A percentile compares a stretch with the other conserved stretches of the same genome.
Conservation (phyloP, 352 stramenopile species). For the Blastocystis hominis region DNA sequence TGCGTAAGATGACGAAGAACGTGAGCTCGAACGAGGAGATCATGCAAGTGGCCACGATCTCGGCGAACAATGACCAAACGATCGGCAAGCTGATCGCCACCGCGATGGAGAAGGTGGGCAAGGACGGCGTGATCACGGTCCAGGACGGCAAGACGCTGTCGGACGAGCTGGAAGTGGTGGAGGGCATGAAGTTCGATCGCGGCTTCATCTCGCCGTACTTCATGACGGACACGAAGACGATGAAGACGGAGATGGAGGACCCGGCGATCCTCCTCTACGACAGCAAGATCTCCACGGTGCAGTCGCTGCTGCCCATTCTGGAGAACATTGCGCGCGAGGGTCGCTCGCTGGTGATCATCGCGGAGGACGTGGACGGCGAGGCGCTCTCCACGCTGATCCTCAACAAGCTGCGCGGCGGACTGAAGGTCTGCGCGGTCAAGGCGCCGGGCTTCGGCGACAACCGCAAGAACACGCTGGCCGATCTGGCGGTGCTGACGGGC, state of each 20-base stretch:
- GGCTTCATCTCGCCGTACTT: conserved; percentile 99
- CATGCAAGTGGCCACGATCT: conserved; percentile 96
- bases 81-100: conserved; percentile 93
- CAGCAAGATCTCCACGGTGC: conserved; percentile 94
- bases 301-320: conserved; percentile 89
- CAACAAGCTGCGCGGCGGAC: conserved; percentile 96
- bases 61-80: conserved; percentile 91
- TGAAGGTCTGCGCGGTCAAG: conserved; percentile 99
- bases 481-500: conserved; percentile 95
- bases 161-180: conserved; percentile 98
- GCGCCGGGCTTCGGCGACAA: conserved; percentile 98
- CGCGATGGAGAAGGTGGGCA: conserved; percentile 98
- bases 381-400: conserved; percentile 95
- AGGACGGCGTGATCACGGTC: conserved; percentile 85
- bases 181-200: conserved; percentile 99
- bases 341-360: conserved; percentile 93
- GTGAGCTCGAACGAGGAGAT: conserved; percentile 98
- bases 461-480: conserved; percentile 96
- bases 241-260: conserved; percentile 95
- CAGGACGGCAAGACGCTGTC: conserved; percentile 98
- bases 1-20: conserved; percentile 86
- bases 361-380: conserved; percentile 97
- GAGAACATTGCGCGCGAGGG: conserved; percentile 91
- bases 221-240: conserved; percentile 97
- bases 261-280: conserved; percentile 97